Evolutionary conservation across 768 basidiomycete genomes (phyloP).

Genomic region (Macrocybe gigantea): DNA sequence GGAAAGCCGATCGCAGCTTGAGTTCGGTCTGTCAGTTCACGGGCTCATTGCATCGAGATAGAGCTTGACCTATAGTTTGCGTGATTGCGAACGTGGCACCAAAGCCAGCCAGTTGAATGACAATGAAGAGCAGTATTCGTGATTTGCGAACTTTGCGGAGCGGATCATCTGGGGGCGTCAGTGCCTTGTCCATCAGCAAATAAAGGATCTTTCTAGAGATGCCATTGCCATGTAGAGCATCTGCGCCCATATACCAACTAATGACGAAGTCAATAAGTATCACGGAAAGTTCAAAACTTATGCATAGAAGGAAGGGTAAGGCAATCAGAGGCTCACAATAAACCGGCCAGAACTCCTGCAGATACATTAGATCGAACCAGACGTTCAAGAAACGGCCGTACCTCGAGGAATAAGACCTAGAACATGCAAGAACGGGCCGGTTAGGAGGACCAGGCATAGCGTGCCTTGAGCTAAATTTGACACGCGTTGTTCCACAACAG

Average conservation of each 20-base stretch:
- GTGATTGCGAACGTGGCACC: slow-evolving; percentile 87
- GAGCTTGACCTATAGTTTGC: slow-evolving; percentile 68
- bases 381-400: slow-evolving; percentile 11
- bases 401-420: slow-evolving; percentile 75
- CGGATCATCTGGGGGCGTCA: slow-evolving; percentile 64
- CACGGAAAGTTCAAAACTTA: no score
- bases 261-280: not conserved
- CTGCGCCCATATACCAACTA: slow-evolving; percentile 91
- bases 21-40: not conserved
- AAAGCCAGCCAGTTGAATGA: slow-evolving; percentile 76
- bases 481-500: slow-evolving; percentile 89
- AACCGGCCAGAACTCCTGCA: slow-evolving; percentile 68
- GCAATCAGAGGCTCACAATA: slow-evolving; percentile 59
- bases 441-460: slow-evolving; percentile 73
- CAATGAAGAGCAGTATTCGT: slow-evolving; percentile 64
- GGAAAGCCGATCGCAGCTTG: slow-evolving; percentile 89
- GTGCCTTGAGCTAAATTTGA: slow-evolving; percentile 86
- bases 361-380: not conserved
- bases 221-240: slow-evolving; percentile 74
- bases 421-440: slow-evolving; percentile 76
- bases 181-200: slow-evolving; percentile 63
- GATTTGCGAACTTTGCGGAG: slow-evolving; percentile 70
- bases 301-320: not conserved
- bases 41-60: not conserved
- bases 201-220: slow-evolving; percentile 79